phyloP scores from a whole-genome alignment of 78 protist genomes.

The Dictyostelium citrinum region DNA sequence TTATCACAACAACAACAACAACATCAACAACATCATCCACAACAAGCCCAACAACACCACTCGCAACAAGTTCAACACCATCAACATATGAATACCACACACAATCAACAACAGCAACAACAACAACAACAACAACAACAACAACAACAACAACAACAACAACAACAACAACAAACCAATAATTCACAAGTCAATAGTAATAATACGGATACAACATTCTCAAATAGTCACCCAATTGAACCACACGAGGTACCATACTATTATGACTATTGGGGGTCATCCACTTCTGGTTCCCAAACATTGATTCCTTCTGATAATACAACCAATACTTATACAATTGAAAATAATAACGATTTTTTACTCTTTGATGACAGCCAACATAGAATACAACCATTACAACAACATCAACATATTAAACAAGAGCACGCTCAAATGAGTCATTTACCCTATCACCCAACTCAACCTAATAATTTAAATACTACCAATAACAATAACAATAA shows the following conservation, averaged over 20 bases:
- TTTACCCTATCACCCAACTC: background rate
- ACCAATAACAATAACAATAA: background rate
- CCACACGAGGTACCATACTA: constrained; percentile 61
- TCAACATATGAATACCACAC: background rate
- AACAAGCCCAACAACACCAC: background rate
- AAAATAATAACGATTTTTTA: constrained; percentile 30
- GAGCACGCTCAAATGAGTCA: constrained; percentile 22
- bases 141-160: background rate
- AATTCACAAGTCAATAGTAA: background rate
- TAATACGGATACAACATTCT: background rate
- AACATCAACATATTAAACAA: background rate
- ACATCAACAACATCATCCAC: background rate
- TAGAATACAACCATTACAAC: background rate
- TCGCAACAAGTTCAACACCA: background rate
- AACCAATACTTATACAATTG: background rate
- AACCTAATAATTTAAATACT: background rate
- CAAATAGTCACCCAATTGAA: background rate
- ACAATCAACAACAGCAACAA: background rate
- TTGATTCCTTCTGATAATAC: constrained; percentile 5
- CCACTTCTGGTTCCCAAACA: background rate
- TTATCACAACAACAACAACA: background rate
- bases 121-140: background rate
- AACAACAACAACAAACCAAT: background rate
- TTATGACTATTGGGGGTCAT: constrained; percentile 32
- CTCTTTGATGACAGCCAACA: constrained; percentile 5